These are phyloP conservation scores for Nicotiana undulata DNA, from an alignment of 257 asterid genomes.

Conservation along the genomic window DNA sequence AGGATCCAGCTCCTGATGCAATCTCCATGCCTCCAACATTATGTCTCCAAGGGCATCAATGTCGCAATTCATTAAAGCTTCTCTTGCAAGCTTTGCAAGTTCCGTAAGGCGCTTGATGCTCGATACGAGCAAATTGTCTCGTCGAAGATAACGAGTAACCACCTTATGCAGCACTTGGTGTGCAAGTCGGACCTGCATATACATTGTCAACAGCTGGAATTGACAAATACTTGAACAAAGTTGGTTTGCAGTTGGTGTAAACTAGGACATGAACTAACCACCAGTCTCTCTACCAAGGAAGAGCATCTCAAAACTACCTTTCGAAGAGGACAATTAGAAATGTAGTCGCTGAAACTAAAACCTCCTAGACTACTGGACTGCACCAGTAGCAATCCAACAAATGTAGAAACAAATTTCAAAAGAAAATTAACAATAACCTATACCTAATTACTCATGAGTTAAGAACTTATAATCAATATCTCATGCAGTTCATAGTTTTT, in stretches of 20 bases:
- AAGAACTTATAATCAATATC: not conserved
- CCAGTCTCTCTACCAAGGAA: not conserved
- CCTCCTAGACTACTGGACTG: not conserved
- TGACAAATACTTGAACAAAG: not conserved
- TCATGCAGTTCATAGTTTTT: not conserved
- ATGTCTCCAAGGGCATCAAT: constrained; percentile 63
- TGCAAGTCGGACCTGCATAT: constrained; percentile 82
- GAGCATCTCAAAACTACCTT: not conserved
- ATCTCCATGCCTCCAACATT: constrained; percentile 90
- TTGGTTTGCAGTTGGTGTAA: not conserved
- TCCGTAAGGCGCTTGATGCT: constrained; percentile 90
- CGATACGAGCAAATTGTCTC: constrained; percentile 78
- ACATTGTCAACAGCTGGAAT: not conserved
- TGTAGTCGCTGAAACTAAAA: not conserved
- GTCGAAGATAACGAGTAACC: constrained; percentile 79
- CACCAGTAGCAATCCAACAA: not conserved
- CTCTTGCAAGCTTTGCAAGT: constrained; percentile 83
- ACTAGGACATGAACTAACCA: not conserved
- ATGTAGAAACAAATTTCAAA: not conserved
- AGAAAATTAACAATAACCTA: not conserved
- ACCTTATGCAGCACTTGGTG: constrained; percentile 93
- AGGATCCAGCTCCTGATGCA: constrained; percentile 98
- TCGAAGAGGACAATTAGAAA: not conserved
- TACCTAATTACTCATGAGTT: not conserved
- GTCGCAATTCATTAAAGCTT: constrained; percentile 79